Percentiles rank a stretch among this genome's conserved stretches.
phyloP scores from a whole-genome alignment of 1,284 basidiomycete genomes.

The Athelia psychrophila region DNA sequence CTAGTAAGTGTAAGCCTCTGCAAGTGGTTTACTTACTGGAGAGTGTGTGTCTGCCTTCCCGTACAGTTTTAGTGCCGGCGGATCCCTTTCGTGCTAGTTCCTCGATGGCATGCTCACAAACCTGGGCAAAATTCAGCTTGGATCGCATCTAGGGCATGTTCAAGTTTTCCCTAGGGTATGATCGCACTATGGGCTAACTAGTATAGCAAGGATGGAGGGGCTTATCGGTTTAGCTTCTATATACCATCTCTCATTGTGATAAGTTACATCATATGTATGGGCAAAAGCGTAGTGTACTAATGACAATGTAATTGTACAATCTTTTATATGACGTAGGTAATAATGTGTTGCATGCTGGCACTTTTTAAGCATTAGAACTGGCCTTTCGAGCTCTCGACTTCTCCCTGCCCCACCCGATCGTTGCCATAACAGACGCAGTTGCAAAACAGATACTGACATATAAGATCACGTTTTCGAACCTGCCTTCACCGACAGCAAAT shows the following conservation, averaged over 20 bases:
- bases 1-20: too few species aligned
- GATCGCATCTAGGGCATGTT: slow-evolving; percentile 84
- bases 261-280: slow-evolving; percentile 26
- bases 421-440: slow-evolving; percentile 24
- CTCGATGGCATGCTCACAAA: too few species aligned
- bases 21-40: too few species aligned
- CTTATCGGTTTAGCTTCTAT: slow-evolving; percentile 65
- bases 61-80: too few species aligned
- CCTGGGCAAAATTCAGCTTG: slow-evolving; percentile 68
- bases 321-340: too few species aligned
- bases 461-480: slow-evolving; percentile 30
- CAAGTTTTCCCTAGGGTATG: slow-evolving; percentile 73
- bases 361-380: too few species aligned
- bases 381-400: background rate
- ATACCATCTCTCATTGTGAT: slow-evolving; percentile 70
- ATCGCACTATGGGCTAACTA: slow-evolving; percentile 75
- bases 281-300: too few species aligned
- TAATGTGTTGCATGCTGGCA: too few species aligned
- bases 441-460: slow-evolving; percentile 35
- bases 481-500: slow-evolving; percentile 31
- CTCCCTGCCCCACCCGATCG: slow-evolving; percentile 20
- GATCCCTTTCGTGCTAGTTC: too few species aligned
- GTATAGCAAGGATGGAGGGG: slow-evolving; percentile 72
- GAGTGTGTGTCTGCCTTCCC: too few species aligned
- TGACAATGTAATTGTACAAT: too few species aligned